phyloP scores from a whole-genome alignment of 257 asterid genomes.

The Gentiana dahurica region DNA sequence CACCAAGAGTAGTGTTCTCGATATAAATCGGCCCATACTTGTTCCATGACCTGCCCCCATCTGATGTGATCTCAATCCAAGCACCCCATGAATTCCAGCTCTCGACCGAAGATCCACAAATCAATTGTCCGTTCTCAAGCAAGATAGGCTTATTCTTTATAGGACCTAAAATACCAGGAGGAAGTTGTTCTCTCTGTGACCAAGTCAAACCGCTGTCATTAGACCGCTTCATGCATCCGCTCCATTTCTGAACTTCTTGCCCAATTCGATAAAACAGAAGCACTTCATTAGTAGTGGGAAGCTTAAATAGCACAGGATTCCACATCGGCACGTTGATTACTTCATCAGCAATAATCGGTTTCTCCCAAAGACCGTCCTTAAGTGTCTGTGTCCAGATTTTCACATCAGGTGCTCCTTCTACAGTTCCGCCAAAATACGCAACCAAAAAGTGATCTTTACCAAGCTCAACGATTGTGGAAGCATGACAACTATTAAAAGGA shows the following conservation, averaged over 20 bases:
- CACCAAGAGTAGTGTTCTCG: conserved; percentile 45
- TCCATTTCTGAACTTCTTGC: conserved; percentile 33
- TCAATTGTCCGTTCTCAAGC: conserved; percentile 73
- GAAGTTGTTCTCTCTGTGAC: conserved; percentile 79
- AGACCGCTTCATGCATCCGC: conserved; percentile 90
- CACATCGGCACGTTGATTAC: no score
- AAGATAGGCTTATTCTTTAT: conserved; percentile 86
- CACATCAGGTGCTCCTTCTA: no score
- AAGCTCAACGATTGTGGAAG: no score
- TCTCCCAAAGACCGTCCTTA: no score
- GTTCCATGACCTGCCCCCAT: conserved; percentile 73
- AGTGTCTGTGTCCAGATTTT: no score
- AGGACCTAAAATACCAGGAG: conserved; percentile 97
- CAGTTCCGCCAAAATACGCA: no score
- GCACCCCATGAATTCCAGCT: conserved; percentile 99
- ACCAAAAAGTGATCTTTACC: no score
- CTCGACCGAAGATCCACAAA: conserved; percentile 96
- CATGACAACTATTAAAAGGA: no score
- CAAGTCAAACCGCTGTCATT: conserved; percentile 69
- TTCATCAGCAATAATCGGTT: no score
- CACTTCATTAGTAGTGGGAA: conserved; percentile 3
- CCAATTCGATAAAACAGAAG: not conserved
- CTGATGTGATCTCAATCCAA: conserved; percentile 77
- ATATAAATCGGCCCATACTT: conserved; percentile 87
- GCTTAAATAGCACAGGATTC: conserved; percentile 3